Base-by-base conservation (phyloP, 768 basidiomycete species). In the Suillus cothurnatus region DNA sequence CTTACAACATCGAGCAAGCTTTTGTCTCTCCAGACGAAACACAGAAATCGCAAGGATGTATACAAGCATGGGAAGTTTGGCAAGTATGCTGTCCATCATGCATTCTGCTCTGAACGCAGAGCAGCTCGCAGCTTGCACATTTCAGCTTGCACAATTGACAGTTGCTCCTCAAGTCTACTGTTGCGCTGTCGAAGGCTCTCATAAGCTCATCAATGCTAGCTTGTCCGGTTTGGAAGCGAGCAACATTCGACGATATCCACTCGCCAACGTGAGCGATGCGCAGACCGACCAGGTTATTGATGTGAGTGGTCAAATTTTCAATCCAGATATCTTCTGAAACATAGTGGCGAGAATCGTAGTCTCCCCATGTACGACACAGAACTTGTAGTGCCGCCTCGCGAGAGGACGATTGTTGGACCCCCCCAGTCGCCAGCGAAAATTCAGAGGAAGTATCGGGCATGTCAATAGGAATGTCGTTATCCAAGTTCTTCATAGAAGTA, bases 41-140 rank as follows among this genome's bases (percentile, higher is more conserved):
- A 41, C 72, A 72, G 66, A 81, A 86, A 39, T 80, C 76, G 66
- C 88, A 88, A 9, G 62, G 31, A 41, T 79, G 77, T 5, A 64
- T 62, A 64, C 88, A 89, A 5, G 67, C 43, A 67, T 89, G 88
- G 23, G 74, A 67, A 1, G 88, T 85, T 39, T 73, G 72, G 65
- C 88, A 89, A 61, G 84, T 74, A 66, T 89, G 88, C 1, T 57
- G 62, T 5, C 74, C 72, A 11, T 80, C 79, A 65, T 89, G 88
- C 19, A 74, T 75, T 6, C 81, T 79, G 61, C 76, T 75, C 34
- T 75, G 79, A 11, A 87, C 61, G 65, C 88, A 89, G 23, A 74
- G 67, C 2, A 88, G 74, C 52, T 83, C 79, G 69, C 88, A 89
- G 5, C 65, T 64, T 1, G 69, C 66, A 67, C 88, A 89, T 60